Conservation (phyloP, 2,329 filamentous ascomycete species). For the Pestalotiopsis sp. region DNA sequence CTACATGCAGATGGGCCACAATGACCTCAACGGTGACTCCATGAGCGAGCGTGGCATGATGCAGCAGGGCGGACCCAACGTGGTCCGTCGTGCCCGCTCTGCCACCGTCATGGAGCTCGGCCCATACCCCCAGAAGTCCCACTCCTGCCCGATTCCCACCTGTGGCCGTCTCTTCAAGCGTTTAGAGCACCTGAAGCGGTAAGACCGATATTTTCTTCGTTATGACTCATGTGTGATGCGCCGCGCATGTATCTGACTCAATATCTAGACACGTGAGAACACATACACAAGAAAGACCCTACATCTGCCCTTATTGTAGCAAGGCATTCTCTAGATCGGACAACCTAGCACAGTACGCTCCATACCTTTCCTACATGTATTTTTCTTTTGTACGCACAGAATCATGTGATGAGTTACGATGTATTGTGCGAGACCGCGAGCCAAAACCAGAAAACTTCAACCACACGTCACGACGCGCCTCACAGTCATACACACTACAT, state of each 20-base stretch:
- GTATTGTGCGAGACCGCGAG: slow-evolving; percentile 35
- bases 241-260: slow-evolving; percentile 49
- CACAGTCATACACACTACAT: slow-evolving; percentile 28
- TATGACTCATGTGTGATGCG: slow-evolving; percentile 42
- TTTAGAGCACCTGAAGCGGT: slow-evolving; percentile 98
- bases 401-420: slow-evolving; percentile 46
- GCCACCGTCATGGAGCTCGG: slow-evolving; percentile 96
- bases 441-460: slow-evolving; percentile 27
- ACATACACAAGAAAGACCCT: slow-evolving; percentile 98
- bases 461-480: slow-evolving; percentile 35
- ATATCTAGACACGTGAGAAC: slow-evolving; percentile 90
- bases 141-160: slow-evolving; percentile 98
- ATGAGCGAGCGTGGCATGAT: slow-evolving; percentile 67
- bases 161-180: slow-evolving; percentile 98
- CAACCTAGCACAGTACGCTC: slow-evolving; percentile 92
- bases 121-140: slow-evolving; percentile 95
- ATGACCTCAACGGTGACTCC: slow-evolving; percentile 62
- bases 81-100: slow-evolving; percentile 86
- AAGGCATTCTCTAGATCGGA: slow-evolving; percentile 98
- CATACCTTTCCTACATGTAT: slow-evolving; percentile 40
- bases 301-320: slow-evolving; percentile 96
- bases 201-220: slow-evolving; percentile 54
- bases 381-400: slow-evolving; percentile 34
- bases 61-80: slow-evolving; percentile 69
- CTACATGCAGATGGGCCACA: slow-evolving; percentile 63